phyloP scores from a whole-genome alignment of 2,329 filamentous ascomycete species.

The Cytospora paraplurivora region DNA sequence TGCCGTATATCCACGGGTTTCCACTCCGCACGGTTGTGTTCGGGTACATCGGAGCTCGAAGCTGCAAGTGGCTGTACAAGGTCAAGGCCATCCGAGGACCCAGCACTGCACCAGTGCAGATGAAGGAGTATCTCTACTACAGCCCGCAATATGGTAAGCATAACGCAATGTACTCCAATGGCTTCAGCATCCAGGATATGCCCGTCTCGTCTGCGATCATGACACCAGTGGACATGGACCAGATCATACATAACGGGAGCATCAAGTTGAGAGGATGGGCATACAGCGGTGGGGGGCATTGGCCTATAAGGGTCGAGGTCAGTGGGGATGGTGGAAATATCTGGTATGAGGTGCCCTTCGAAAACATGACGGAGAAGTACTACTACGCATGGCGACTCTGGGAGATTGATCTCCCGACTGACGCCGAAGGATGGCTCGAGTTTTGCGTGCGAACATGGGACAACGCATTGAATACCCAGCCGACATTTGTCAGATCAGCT shows the following conservation, averaged over 20 bases:
- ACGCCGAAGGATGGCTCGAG: slow-evolving; percentile 64
- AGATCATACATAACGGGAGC: slow-evolving; percentile 60
- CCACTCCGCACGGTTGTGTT: slow-evolving; percentile 64
- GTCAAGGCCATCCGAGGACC: slow-evolving; percentile 62
- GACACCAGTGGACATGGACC: slow-evolving; percentile 61
- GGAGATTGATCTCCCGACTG: slow-evolving; percentile 63
- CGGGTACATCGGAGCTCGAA: slow-evolving; percentile 68
- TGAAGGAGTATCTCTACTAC: slow-evolving; percentile 69
- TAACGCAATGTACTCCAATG: slow-evolving; percentile 59
- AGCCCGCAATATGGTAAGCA: slow-evolving; percentile 69
- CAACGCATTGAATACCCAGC: slow-evolving; percentile 63
- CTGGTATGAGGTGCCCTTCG: slow-evolving; percentile 64
- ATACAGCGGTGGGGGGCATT: slow-evolving; percentile 59
- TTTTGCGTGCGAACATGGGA: slow-evolving; percentile 63
- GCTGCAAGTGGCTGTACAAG: slow-evolving; percentile 64
- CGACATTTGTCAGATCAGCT: slow-evolving; percentile 53
- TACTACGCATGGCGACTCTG: slow-evolving; percentile 67
- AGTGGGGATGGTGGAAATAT: slow-evolving; percentile 63
- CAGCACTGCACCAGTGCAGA: slow-evolving; percentile 62
- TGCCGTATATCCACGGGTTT: slow-evolving; percentile 67
- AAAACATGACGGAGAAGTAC: slow-evolving; percentile 63
- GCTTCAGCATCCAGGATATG: slow-evolving; percentile 72
- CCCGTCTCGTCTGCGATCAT: slow-evolving; percentile 69
- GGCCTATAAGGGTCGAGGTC: slow-evolving; percentile 65
- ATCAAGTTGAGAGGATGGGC: slow-evolving; percentile 62